Percentiles rank a stretch among this genome's conserved stretches.
Evolutionary conservation across 2,329 filamentous ascomycete species (phyloP).

Genomic region (Xylariaceae sp.): DNA sequence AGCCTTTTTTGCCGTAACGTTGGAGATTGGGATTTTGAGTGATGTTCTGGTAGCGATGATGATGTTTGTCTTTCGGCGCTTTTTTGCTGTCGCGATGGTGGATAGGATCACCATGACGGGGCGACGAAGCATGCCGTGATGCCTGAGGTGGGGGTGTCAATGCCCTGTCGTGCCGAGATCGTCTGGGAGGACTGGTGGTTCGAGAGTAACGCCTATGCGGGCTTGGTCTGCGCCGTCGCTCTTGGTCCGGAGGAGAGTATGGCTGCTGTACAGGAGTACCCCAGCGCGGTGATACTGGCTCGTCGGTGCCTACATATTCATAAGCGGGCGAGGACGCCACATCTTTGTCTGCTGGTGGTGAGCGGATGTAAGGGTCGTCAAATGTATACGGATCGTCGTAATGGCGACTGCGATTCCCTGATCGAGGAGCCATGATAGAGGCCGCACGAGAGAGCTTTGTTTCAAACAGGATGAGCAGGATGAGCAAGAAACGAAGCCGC

Average conservation of each 20-base stretch:
- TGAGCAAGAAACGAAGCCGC: neutral
- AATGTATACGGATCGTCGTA: constrained; percentile 29
- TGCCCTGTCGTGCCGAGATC: constrained; percentile 14
- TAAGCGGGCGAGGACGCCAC: constrained; percentile 15
- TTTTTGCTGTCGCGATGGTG: constrained; percentile 6
- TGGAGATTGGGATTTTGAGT: constrained; percentile 24
- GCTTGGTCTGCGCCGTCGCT: constrained; percentile 14
- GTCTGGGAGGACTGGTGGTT: constrained; percentile 25
- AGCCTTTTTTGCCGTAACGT: constrained; percentile 24
- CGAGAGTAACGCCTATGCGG: constrained; percentile 17
- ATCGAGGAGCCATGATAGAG: constrained; percentile 23
- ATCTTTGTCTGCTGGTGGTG: constrained; percentile 14
- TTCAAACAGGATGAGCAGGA: neutral
- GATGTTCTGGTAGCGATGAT: constrained; percentile 19
- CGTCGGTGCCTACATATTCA: constrained; percentile 30
- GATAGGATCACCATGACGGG: constrained; percentile 13
- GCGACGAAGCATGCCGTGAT: constrained; percentile 11
- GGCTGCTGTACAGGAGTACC: constrained; percentile 13
- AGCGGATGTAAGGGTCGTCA: constrained; percentile 26
- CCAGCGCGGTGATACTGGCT: constrained; percentile 9
- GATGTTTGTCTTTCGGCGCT: constrained; percentile 7
- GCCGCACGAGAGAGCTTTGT: neutral
- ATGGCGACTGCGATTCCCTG: constrained; percentile 20
- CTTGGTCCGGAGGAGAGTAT: constrained; percentile 15
- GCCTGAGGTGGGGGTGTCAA: constrained; percentile 6